Base-by-base conservation (phyloP, 1,284 basidiomycete genomes). In the Meira nashicola region DNA sequence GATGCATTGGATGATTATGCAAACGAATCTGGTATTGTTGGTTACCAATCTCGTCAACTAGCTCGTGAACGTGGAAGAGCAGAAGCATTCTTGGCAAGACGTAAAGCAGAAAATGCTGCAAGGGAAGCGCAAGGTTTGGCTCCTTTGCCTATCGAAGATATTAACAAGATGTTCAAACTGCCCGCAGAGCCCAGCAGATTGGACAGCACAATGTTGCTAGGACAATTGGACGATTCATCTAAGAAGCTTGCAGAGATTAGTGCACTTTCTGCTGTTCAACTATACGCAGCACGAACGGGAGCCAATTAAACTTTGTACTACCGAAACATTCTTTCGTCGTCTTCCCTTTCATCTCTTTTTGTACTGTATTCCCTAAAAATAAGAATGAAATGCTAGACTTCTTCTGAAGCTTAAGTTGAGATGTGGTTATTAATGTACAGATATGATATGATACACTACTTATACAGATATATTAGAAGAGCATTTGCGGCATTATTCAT, bases 31-130 rank as follows among this genome's bases (percentile, higher is more conserved):
- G 76, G 91, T 65, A 96, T 96, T 79, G 85, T 96, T 59, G 92
- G 89, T 52, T 98, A 93, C 83, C 83, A 93, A 74, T 84, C 85
- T 50, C 87, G 94, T 60, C 92, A 96, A 79, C 92, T 96, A 71
- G 88, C 87, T 23, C 85, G 94, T 49, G 94, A 97, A 80, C 88
- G 87, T 77, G 81, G 84, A 41, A 86, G 86, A 64, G 90, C 92
- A 62, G 94, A 98, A 63, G 92, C 69, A 12, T 76, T 71, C 55
- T 59, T 78, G 38, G 60, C 70, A 11, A 67, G 74, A 25, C 65
- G 67, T 64, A 89, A 89, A 76, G 90, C 94, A 74, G 94, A 97
- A 81, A 96, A 93, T 77, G 85, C 84, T 21, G 82, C 83, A 60
- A 85, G 94, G 58, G 84, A 88, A 64, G 87, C 87, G 52, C 89